Conservation (phyloP, 2,329 filamentous ascomycete species). For the Volutella citrinella region DNA sequence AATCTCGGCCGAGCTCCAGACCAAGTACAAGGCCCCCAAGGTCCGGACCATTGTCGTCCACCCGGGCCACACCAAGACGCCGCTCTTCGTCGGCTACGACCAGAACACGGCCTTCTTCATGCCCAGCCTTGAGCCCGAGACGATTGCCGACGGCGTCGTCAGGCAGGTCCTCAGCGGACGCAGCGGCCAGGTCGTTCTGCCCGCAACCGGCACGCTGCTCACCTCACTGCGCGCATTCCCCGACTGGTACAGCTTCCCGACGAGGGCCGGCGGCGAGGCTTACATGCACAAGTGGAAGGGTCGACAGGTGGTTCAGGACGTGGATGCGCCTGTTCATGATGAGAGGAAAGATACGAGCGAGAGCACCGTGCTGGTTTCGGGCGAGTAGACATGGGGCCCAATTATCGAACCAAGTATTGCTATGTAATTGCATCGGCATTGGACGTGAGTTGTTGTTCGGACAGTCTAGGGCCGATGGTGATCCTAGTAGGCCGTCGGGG, state of each 20-base stretch:
- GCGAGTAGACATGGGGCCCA: slow-evolving; percentile 15
- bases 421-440: too few relatives aligned
- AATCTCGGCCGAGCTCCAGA: slow-evolving; percentile 54
- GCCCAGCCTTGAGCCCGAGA: slow-evolving; percentile 36
- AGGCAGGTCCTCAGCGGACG: slow-evolving; percentile 46
- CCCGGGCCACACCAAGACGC: slow-evolving; percentile 41
- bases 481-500: too few relatives aligned
- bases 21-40: slow-evolving; percentile 58
- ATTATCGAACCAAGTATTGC: too few relatives aligned
- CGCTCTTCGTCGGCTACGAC: slow-evolving; percentile 49
- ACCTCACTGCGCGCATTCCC: slow-evolving; percentile 51
- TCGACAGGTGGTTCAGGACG: slow-evolving; percentile 46
- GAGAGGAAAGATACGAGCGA: slow-evolving; percentile 25
- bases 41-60: slow-evolving; percentile 66
- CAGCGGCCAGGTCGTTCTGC: slow-evolving; percentile 47
- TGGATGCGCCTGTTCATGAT: slow-evolving; percentile 30
- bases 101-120: slow-evolving; percentile 39
- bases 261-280: slow-evolving; percentile 41
- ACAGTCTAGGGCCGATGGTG: too few relatives aligned
- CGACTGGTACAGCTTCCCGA: slow-evolving; percentile 59
- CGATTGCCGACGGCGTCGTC: slow-evolving; percentile 46
- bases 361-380: slow-evolving; percentile 37
- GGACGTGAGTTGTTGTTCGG: too few relatives aligned
- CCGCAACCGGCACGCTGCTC: slow-evolving; percentile 37
- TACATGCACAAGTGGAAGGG: slow-evolving; percentile 45